Base-by-base conservation (phyloP, 148 eudicot genomes). In the Bassia scoparia region DNA sequence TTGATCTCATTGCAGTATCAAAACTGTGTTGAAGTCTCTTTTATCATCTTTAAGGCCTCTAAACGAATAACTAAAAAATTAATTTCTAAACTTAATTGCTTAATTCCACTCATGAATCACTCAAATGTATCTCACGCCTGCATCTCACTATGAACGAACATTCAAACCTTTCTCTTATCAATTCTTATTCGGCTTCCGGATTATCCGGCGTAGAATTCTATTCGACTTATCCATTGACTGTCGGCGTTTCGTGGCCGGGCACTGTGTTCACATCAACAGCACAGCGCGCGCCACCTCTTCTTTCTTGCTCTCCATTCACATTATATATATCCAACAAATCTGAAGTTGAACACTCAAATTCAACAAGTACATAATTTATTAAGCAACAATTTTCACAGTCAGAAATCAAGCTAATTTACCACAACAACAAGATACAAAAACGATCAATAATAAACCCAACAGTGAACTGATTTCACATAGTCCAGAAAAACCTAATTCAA, bases 21-120 rank as follows among this genome's bases (percentile, higher is more conserved):
- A 96, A 65, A 82, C 82, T 0, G 99, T 13, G 96, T 90, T n/a
- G 92, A 73, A 87, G 65, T 75, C 90, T 87, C 71, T 73, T 74
- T 82, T 96, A 52, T 96, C 99, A 16, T 88, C 96, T 76, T n/a
- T n/a, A 74, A 17, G 99, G 99, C 87, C 99, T 96, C n/a, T n/a
- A 79, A 33, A 77, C 38, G 56, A 27, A 61, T 58, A 63, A 55
- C 24, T 52, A 61, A 49, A 0, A 37, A 69, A n/a, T n/a, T 17
- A 74, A n/a, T 26, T 23, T 15, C 63, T 5, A 35, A n/a, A 3
- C 4, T 18, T 20, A 9, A 8, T n/a, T 63, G 5, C 41, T 37
- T 37, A 26, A 34, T 23, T 23, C 26, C 24, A 10, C 61, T 63
- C 17, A 63, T 37, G 3, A 35, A 81, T 53, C 63, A 69, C n/a